A percentile compares a stretch with the other conserved stretches of the same genome.
Conservation (phyloP, 257 asterid genomes). For the Scutellaria minor region DNA sequence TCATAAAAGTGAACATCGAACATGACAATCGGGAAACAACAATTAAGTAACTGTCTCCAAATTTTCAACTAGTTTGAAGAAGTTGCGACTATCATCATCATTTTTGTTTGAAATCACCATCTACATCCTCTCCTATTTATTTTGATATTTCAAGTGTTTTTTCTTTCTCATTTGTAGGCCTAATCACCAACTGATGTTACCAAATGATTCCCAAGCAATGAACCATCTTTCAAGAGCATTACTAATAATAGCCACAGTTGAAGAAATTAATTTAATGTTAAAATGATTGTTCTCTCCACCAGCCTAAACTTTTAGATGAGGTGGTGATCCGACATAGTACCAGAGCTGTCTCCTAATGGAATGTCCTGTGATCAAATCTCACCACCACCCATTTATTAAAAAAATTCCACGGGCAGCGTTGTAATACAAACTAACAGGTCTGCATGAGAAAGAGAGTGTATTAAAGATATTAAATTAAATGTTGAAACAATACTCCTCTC, state of each 20-base stretch:
- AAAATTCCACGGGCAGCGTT: too few species aligned
- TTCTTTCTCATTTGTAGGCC: not conserved
- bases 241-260: not conserved
- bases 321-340: too few species aligned
- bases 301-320: not conserved
- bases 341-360: too few species aligned
- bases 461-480: too few species aligned
- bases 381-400: too few species aligned
- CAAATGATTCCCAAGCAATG: slow-evolving; percentile 5
- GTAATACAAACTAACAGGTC: too few species aligned
- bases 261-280: not conserved
- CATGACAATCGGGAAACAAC: not conserved
- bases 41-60: not conserved
- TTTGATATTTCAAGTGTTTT: not conserved
- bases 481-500: too few species aligned
- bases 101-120: slow-evolving; percentile 16
- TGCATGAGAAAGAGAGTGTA: too few species aligned
- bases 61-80: slow-evolving; percentile 20
- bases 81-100: not conserved
- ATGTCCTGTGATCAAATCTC: too few species aligned
- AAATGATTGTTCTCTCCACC: not conserved
- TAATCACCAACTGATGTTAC: not conserved
- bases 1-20: not conserved
- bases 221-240: slow-evolving; percentile 2
- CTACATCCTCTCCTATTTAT: slow-evolving; percentile 22